A percentile compares a stretch with the other conserved stretches of the same genome.
Evolutionary conservation across 805 yeast genomes (phyloP).

Genomic region (Lachancea lanzarotensis): DNA sequence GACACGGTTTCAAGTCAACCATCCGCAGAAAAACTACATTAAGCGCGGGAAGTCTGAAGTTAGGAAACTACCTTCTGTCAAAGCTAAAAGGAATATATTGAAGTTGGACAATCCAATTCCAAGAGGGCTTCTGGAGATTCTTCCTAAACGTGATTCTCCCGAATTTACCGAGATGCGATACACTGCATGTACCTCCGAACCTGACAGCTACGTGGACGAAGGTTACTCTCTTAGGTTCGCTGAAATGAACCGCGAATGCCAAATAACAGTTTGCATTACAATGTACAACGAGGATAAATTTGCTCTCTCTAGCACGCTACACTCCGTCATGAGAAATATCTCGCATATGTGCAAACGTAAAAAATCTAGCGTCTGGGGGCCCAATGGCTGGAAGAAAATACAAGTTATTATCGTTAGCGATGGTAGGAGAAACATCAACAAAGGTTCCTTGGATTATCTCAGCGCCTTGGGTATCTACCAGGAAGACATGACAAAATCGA

Average conservation of each 20-base stretch:
- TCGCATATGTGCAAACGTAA: conserved; percentile 79
- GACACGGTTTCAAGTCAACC: conserved; percentile 33
- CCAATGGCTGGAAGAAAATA: conserved; percentile 93
- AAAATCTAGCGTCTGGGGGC: conserved; percentile 88
- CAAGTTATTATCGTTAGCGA: conserved; percentile 89
- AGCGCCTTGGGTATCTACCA: conserved; percentile 97
- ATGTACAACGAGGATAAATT: conserved; percentile 96
- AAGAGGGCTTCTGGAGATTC: conserved; percentile 71
- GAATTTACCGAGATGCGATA: conserved; percentile 96
- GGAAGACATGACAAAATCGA: conserved; percentile 93
- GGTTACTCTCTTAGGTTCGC: conserved; percentile 87
- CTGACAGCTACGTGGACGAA: conserved; percentile 69
- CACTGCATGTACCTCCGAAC: conserved; percentile 92
- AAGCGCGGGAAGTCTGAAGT: conserved; percentile 59
- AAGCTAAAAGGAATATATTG: conserved; percentile 58
- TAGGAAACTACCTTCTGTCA: conserved; percentile 67
- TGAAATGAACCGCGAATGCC: conserved; percentile 84
- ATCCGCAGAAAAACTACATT: conserved; percentile 31
- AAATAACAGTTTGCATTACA: conserved; percentile 84
- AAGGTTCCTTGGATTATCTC: conserved; percentile 77
- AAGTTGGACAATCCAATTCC: conserved; percentile 94
- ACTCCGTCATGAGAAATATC: conserved; percentile 87
- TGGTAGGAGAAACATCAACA: conserved; percentile 84
- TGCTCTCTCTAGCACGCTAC: conserved; percentile 86
- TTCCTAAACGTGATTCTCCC: conserved; percentile 83